Evolutionary conservation across 2,329 filamentous ascomycete genomes (phyloP), one percentile per base, ranked within the genome.

Genomic region (Venturia asperata): DNA sequence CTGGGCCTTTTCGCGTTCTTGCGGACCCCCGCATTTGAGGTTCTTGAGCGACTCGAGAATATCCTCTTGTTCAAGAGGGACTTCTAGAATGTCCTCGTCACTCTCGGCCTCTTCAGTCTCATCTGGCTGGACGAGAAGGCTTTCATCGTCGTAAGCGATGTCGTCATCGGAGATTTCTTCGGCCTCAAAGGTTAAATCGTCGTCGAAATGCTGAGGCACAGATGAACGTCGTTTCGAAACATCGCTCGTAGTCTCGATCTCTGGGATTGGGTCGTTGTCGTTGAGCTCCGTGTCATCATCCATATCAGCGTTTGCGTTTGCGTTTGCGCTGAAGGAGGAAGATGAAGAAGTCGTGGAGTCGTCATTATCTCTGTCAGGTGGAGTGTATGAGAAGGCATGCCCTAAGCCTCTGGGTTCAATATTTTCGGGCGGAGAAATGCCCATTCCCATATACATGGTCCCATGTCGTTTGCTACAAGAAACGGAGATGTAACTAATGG

Each of bases 51-150:
- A 67, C 47, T 71, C 69, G 37, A 74, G 68, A 24, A 77, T 70
- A 13, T 70, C 70, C 49, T 70, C 71, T 30, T 70, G 68, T 63
- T 68, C 67, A 27, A 58, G 30, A 24, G 52, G 52, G 45, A 58
- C 61, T 47, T 69, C 68, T 34, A 58, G 43, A 24, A 42, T 24
- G 6, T 76, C 74, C 66, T 66, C 64, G 19, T 77, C 74, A 60
- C 74, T 77, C 42, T 71, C 72, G 9, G 73, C 77, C 66, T 80
- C 78, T 69, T 79, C 77, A 56, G 71, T 74, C 66, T 79, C 74
- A 62, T 79, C 75, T 5, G 79, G 79, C 73, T 73, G 24, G 81
- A 71, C 65, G 80, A 71, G 66, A 80, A 77, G 63, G 77, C 52
- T 58, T 15, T 58, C 71, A 65, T 79, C 77, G 60, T 76, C 74